phyloP scores from a whole-genome alignment of 2,329 filamentous ascomycete species.

The Pseudogymnoascus sp. region DNA sequence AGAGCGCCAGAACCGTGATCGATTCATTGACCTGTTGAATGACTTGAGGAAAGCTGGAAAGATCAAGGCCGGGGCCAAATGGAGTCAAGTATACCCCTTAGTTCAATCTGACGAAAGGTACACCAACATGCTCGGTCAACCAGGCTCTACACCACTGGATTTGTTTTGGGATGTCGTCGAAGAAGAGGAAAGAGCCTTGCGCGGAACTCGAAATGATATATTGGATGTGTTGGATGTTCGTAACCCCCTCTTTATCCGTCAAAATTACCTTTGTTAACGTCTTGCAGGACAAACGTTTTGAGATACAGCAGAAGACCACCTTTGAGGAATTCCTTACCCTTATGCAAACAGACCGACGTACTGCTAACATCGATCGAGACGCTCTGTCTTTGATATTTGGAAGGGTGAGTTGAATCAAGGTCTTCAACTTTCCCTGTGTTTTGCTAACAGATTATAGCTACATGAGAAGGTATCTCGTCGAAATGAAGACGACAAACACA shows the following conservation, averaged over 20 bases:
- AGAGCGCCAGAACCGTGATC: constrained; percentile 80
- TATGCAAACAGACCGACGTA: constrained; percentile 79
- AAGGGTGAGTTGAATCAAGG: constrained; percentile 44
- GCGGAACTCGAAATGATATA: constrained; percentile 72
- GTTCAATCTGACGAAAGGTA: constrained; percentile 80
- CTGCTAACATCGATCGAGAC: constrained; percentile 76
- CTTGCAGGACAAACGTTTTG: constrained; percentile 75
- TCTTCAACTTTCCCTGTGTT: not conserved
- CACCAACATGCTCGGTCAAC: constrained; percentile 70
- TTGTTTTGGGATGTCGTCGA: constrained; percentile 95
- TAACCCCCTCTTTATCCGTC: constrained; percentile 14
- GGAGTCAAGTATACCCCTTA: constrained; percentile 69
- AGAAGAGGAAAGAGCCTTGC: constrained; percentile 82
- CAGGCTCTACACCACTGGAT: constrained; percentile 78
- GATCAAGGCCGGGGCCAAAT: constrained; percentile 85
- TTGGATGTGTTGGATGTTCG: constrained; percentile 81
- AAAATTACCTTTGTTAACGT: constrained; percentile 30
- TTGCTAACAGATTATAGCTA: constrained; percentile 42
- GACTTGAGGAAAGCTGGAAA: constrained; percentile 68
- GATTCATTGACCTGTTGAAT: constrained; percentile 64
- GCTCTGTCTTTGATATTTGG: constrained; percentile 76
- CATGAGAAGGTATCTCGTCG: constrained; percentile 79
- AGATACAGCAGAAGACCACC: constrained; percentile 77
- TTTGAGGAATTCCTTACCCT: constrained; percentile 80
- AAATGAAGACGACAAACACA: constrained; percentile 73